Evolutionary conservation across 192 early-diverging fungal species (phyloP).

Genomic region (Helicostylum pulchrum): DNA sequence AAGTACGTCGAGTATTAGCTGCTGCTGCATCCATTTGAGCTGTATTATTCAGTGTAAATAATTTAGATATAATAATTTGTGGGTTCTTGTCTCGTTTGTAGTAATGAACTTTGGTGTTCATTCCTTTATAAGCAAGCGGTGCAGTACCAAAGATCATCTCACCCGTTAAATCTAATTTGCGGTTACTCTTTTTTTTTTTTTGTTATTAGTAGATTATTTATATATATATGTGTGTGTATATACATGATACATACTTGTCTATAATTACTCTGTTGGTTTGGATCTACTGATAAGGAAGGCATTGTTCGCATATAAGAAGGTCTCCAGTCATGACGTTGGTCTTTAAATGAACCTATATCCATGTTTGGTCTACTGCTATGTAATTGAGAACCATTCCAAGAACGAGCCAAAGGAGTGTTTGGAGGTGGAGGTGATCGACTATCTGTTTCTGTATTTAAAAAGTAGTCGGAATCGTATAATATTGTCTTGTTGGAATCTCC

Average conservation of each 20-base stretch:
- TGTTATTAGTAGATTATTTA: too few species aligned
- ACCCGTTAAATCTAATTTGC: conserved; percentile 38
- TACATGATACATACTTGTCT: conserved; percentile 24
- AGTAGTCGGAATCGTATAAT: conserved; percentile 43
- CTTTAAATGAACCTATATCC: conserved; percentile 18
- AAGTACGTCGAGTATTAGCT: conserved; percentile 18
- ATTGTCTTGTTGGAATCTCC: conserved; percentile 42
- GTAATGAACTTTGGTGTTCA: conserved; percentile 45
- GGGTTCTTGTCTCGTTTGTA: conserved; percentile 35
- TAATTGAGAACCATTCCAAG: conserved; percentile 37
- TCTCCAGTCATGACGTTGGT: conserved; percentile 23
- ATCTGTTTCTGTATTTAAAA: conserved; percentile 8
- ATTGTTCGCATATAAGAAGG: conserved; percentile 20
- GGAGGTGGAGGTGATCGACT: conserved; percentile 17
- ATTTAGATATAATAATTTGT: conserved; percentile 41
- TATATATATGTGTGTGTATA: too few species aligned
- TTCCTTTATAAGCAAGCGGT: conserved; percentile 50
- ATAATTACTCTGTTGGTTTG: conserved; percentile 5
- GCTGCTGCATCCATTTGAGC: neutral
- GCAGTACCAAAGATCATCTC: conserved; percentile 55
- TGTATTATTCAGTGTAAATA: conserved; percentile 35
- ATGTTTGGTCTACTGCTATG: conserved; percentile 28
- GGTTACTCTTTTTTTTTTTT: too few species aligned
- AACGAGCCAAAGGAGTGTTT: conserved; percentile 27
- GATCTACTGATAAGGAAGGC: conserved; percentile 4